Conservation (phyloP, 1,284 basidiomycete genomes). For the Somion occarium region DNA sequence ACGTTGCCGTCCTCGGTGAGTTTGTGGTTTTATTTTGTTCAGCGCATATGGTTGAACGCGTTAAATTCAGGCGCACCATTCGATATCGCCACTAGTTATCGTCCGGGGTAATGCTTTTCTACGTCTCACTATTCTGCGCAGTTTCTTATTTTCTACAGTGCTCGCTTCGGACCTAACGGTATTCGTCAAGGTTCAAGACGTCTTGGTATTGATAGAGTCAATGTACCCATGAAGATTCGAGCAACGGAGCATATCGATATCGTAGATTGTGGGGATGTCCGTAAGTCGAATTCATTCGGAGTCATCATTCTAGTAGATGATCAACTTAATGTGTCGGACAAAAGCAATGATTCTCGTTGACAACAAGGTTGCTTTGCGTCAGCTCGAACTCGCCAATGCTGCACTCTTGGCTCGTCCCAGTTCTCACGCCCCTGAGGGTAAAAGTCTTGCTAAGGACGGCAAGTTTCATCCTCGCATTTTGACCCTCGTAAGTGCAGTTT, state of each 20-base stretch:
- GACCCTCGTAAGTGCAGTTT: conserved; percentile 22
- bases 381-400: conserved; percentile 29
- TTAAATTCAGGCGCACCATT: conserved; percentile 30
- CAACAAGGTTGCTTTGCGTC: conserved; percentile 32
- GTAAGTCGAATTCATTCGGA: conserved; percentile 18
- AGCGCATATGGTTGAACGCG: background rate
- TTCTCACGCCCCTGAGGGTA: conserved; percentile 19
- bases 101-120: conserved; percentile 25
- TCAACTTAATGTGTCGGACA: background rate
- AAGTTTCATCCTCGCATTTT: conserved; percentile 33
- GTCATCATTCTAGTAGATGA: no score
- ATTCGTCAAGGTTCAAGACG: conserved; percentile 33
- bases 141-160: conserved; percentile 12
- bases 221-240: conserved; percentile 27
- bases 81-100: conserved; percentile 30
- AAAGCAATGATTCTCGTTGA: conserved; percentile 30
- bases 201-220: conserved; percentile 25
- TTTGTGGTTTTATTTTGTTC: background rate
- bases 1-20: conserved; percentile 29
- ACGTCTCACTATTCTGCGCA: background rate
- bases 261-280: conserved; percentile 35
- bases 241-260: conserved; percentile 27
- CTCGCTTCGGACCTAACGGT: conserved; percentile 34
- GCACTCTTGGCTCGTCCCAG: conserved; percentile 21
- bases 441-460: conserved; percentile 29